Evolutionary conservation across 306 rosid species (phyloP), one percentile per base, ranked within the genome.

Genomic region (Vigna trinervia): DNA sequence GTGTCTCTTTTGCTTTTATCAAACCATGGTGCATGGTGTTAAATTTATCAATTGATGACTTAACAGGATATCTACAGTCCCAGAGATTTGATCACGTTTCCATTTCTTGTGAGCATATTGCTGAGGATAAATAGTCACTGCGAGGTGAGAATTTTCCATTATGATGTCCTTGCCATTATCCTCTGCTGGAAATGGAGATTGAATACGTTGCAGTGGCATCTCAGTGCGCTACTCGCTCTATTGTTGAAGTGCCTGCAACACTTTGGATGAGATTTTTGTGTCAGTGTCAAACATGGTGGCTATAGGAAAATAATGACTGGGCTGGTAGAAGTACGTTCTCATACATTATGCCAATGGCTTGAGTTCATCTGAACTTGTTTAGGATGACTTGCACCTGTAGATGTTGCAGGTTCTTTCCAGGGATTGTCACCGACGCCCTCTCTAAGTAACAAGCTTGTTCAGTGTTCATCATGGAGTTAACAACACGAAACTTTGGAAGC

Each of bases 1-100:
- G 67, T 61, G 59, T 6, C 48, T 8, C 70, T 71, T 52, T 36
- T 62, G 28, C 34, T 69, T 60, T 61, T 56, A 26, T n/a, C 73
- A 2, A 61, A 48, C 54, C 48, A 52, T 54, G 78, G 59, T 53
- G 15, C 77, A 81, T 58, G 19, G 28, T 72, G 3, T 71, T 48
- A 79, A 63, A 4, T 78, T 69, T 60, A 13, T 76, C 51, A 70
- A 38, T 75, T 83, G 52, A 45, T 57, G 39, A 14, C 90, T 54
- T 57, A 28, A 12, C 91, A 93, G 96, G 96, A 88, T 57, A 86
- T 48, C 41, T 84, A 6, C 8, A 86, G 91, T 77, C 93, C 93
- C 65, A 52, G 51, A 56, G 91, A 89, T 53, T 46, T 23, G 89
- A 84, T 76, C 88, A 82, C 58, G 71, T 83, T 66, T 74, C 84